Percentiles rank a stretch among this genome's conserved stretches.
These are phyloP conservation scores for Picochlorum sp. DNA, from an alignment of 139 green algal genomes.

Conservation along the genomic window DNA sequence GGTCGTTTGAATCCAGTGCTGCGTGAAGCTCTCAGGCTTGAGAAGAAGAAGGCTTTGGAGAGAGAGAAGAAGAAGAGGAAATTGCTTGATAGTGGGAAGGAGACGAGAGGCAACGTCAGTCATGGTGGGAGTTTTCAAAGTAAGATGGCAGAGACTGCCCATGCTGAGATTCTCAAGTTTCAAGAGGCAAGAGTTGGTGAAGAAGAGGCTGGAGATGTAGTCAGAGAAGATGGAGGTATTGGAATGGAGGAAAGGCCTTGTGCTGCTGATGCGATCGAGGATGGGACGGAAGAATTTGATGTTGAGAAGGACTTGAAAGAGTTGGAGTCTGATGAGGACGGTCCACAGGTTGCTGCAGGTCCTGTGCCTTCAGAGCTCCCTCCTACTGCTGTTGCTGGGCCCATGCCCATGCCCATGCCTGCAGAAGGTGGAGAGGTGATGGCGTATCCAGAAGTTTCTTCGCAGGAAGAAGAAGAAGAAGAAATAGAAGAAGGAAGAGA, in stretches of 20 bases:
- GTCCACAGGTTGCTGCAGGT: background rate
- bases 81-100: background rate
- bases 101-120: slow-evolving; percentile 14
- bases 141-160: slow-evolving; percentile 10
- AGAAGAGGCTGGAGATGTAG: too few species aligned
- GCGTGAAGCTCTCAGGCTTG: background rate
- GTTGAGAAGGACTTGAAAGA: background rate
- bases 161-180: slow-evolving; percentile 25
- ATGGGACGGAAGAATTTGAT: background rate
- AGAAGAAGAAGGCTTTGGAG: slow-evolving; percentile 1
- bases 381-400: too few species aligned
- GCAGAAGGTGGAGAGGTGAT: too few species aligned
- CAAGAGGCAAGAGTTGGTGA: slow-evolving; percentile 3
- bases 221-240: background rate
- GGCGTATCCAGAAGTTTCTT: too few species aligned
- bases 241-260: background rate
- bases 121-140: background rate
- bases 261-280: background rate
- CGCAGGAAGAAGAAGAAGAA: too few species aligned
- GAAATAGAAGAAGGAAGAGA: too few species aligned
- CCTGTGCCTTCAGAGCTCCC: too few species aligned
- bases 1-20: background rate
- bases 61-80: slow-evolving; percentile 1
- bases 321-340: background rate
- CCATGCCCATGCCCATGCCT: too few species aligned